Evolutionary conservation across 805 yeast species (phyloP), one percentile per base, ranked within the genome.

Genomic region (Kockiozyma suomiensis): DNA sequence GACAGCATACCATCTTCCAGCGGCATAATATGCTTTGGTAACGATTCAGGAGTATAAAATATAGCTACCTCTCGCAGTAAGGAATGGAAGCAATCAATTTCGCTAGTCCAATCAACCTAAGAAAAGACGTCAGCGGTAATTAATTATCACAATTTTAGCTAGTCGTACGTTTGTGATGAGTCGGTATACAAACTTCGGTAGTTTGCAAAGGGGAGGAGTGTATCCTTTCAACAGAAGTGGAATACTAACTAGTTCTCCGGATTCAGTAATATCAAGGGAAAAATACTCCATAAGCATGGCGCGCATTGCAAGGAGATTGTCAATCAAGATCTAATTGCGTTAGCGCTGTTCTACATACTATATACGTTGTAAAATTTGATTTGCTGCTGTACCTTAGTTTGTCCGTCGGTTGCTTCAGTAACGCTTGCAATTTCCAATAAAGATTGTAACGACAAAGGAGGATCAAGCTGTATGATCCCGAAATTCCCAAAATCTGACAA

Each of bases 201-300:
- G 70, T 64, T 91, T 89, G 4, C 77, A 70, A 50, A 84, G 65
- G 1, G 84, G 74, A 0, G 97, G 97, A 0, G 70, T 67, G 62
- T 90, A 84, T 0, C 82, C 84, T 59, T 81, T 82, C 33, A 90
- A 58, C 3, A 94, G 72, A 70, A 92, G 72, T 0, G 99, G 99
- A 1, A 94, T 56, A 4, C 85, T 69, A 3, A 45, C 58, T 1
- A 94, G 66, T 10, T 64, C 65, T 6, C 73, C 74, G 4, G 70
- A 70, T 13, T 72, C 77, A 1, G 70, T 68, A 0, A 57, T 66
- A 21, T 68, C 69, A 5, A 90, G 78, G 4, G 81, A 77, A 71
- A 92, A 94, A 67, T 94, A 94, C 66, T 92, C 97, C 4, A 74
- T 69, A 42, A 88, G 77, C 98, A 94, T 93, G 2, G 85, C 90